phyloP scores from a whole-genome alignment of 2,329 filamentous ascomycete genomes.

The Pseudogymnoascus sp. region DNA sequence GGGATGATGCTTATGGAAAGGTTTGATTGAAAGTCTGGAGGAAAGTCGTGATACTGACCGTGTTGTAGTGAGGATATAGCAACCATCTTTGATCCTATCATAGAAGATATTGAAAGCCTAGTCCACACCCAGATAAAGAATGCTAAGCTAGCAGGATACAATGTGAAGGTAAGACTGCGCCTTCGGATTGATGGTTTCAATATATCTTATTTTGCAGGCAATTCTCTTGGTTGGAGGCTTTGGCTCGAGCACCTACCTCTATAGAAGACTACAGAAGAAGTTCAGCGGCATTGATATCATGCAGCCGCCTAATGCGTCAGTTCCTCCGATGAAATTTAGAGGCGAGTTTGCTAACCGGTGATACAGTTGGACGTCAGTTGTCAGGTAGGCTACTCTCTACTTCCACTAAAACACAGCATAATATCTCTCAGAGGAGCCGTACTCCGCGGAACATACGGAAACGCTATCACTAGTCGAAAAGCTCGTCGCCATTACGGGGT shows the following conservation, averaged over 20 bases:
- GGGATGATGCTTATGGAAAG: background rate
- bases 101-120: constrained; percentile 35
- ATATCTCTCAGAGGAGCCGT: background rate
- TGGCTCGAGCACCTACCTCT: constrained; percentile 16
- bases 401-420: background rate
- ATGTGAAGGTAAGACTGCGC: background rate
- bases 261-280: constrained; percentile 6
- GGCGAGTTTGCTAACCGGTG: background rate
- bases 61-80: constrained; percentile 30
- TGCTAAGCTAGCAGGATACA: constrained; percentile 30
- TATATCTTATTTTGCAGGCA: constrained; percentile 23
- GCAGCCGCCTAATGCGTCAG: background rate
- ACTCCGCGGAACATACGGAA: background rate
- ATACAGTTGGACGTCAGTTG: background rate
- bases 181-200: background rate
- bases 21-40: background rate
- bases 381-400: background rate
- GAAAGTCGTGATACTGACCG: background rate
- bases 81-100: constrained; percentile 38
- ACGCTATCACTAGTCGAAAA: background rate
- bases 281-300: background rate
- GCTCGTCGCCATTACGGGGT: background rate
- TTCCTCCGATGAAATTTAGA: background rate
- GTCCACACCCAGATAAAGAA: constrained; percentile 38
- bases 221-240: constrained; percentile 21